These are phyloP conservation scores for Boeremia exigua DNA, from an alignment of 2,329 filamentous ascomycete species.

Conservation along the genomic window DNA sequence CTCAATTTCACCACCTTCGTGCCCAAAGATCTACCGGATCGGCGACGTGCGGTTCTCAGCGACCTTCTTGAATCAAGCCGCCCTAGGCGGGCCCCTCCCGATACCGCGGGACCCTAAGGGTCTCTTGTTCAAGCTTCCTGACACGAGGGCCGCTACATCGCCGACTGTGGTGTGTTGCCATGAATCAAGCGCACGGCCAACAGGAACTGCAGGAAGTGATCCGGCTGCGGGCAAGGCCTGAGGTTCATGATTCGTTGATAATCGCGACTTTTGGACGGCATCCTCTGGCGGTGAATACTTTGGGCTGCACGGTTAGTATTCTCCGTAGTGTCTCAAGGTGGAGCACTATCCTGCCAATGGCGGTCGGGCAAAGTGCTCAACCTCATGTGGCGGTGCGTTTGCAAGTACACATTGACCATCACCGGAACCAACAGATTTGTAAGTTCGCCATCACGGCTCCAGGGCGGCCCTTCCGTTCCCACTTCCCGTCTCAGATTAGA, in stretches of 20 bases:
- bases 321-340: slow-evolving; percentile 16
- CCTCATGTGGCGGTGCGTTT: slow-evolving; percentile 31
- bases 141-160: slow-evolving; percentile 16
- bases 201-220: slow-evolving; percentile 4
- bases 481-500: slow-evolving; percentile 42
- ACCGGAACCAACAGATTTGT: slow-evolving; percentile 22
- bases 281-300: slow-evolving; percentile 2
- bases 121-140: slow-evolving; percentile 14
- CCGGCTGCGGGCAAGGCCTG: slow-evolving; percentile 7
- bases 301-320: slow-evolving; percentile 16
- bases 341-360: slow-evolving; percentile 1
- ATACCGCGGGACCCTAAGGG: slow-evolving; percentile 21
- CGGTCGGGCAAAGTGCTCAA: slow-evolving; percentile 2
- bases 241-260: slow-evolving; percentile 13
- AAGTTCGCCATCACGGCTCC: slow-evolving; percentile 35
- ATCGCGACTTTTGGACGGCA: slow-evolving; percentile 6
- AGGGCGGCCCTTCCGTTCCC: slow-evolving; percentile 41
- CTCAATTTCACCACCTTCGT: slow-evolving; percentile 23
- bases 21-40: slow-evolving; percentile 35
- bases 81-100: slow-evolving; percentile 23
- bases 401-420: slow-evolving; percentile 22
- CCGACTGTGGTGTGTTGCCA: slow-evolving; percentile 9
- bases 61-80: slow-evolving; percentile 13
- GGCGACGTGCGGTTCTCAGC: slow-evolving; percentile 23
- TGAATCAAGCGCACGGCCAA: slow-evolving; percentile 13